phyloP scores from a whole-genome alignment of 2,329 filamentous ascomycete species.

The Fusarium nelsonii region DNA sequence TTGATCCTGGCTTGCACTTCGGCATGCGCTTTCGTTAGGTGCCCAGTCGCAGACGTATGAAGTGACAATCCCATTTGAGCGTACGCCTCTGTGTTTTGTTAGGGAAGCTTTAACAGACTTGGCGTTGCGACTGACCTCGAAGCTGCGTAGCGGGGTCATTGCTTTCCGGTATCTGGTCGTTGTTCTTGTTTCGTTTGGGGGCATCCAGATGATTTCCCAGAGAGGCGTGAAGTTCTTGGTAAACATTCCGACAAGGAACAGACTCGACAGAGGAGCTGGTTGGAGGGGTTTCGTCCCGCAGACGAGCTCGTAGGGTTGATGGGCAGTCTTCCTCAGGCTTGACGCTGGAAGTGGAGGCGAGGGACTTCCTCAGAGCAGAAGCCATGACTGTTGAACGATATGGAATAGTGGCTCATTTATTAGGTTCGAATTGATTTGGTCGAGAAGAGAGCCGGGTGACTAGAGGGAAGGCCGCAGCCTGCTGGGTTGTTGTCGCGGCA shows the following conservation, averaged over 20 bases:
- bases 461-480: not conserved
- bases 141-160: conserved; percentile 32
- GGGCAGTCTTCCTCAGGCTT: conserved; percentile 28
- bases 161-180: not conserved
- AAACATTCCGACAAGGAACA: conserved; percentile 33
- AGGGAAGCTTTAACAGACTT: not conserved
- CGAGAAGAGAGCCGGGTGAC: no score
- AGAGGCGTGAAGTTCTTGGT: conserved; percentile 44
- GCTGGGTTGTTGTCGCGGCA: not conserved
- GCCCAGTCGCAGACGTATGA: conserved; percentile 11
- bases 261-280: conserved; percentile 11
- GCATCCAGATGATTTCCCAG: conserved; percentile 17
- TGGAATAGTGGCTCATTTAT: no score
- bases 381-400: not conserved
- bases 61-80: conserved; percentile 36
- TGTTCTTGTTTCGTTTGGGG: not conserved
- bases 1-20: conserved; percentile 42
- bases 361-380: not conserved
- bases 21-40: conserved; percentile 42
- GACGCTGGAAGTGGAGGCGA: conserved; percentile 22
- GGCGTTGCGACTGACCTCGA: conserved; percentile 27
- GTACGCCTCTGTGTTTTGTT: conserved; percentile 40
- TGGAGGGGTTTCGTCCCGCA: conserved; percentile 42
- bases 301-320: conserved; percentile 47
- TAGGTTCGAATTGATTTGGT: not conserved